Evolutionary conservation across 805 yeast species (phyloP).

Genomic region (Yarrowia deformans): DNA sequence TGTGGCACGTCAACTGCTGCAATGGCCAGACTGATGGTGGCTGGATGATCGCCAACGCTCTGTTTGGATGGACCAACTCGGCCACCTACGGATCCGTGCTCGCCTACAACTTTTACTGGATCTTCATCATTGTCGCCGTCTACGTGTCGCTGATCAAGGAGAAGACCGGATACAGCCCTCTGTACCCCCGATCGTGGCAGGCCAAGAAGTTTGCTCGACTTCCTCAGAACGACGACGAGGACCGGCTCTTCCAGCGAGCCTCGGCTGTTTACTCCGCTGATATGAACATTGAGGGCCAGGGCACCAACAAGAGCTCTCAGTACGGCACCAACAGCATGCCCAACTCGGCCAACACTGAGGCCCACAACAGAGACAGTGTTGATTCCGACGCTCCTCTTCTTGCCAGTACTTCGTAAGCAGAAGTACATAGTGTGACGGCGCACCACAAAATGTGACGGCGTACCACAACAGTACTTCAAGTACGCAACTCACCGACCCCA

Average conservation of each 20-base stretch:
- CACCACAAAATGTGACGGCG: no score
- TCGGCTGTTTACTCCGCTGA: conserved; percentile 28
- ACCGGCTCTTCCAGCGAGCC: conserved; percentile 37
- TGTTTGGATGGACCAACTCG: conserved; percentile 96
- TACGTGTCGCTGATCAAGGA: conserved; percentile 79
- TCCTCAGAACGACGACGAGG: conserved; percentile 34
- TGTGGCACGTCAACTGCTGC: conserved; percentile 98
- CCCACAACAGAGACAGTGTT: conserved; percentile 18
- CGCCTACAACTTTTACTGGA: conserved; percentile 90
- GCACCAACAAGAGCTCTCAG: conserved; percentile 26
- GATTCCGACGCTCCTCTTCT: conserved; percentile 30
- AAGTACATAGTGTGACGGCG: not conserved
- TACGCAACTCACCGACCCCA: not conserved
- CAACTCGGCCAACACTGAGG: conserved; percentile 23
- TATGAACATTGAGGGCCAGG: conserved; percentile 25
- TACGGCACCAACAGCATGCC: conserved; percentile 26
- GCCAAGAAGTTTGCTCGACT: conserved; percentile 14
- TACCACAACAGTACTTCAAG: no score
- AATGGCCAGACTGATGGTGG: conserved; percentile 91
- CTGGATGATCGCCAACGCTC: conserved; percentile 96
- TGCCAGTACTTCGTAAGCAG: conserved; percentile 10
- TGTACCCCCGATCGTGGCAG: conserved; percentile 40
- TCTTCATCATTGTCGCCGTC: conserved; percentile 63
- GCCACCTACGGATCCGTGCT: conserved; percentile 93
- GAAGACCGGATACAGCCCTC: conserved; percentile 59